Conservation (phyloP, 164 flowering plant species). For the Nymphaea thermarum region DNA sequence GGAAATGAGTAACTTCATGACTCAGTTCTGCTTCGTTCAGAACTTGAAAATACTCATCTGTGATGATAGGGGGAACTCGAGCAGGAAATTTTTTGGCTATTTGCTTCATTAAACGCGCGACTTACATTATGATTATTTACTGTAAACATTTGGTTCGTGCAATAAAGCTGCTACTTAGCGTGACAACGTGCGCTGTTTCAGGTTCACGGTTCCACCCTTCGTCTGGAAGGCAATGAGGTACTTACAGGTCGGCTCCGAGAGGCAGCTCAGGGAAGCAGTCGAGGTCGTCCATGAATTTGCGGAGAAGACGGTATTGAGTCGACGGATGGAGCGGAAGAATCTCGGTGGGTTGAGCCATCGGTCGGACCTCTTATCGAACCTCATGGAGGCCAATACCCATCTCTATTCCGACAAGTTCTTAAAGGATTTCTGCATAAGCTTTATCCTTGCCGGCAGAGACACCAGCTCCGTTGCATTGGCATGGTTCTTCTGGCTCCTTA, state of each 20-base stretch:
- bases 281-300: slow-evolving; percentile 38
- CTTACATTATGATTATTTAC: not conserved
- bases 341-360: slow-evolving; percentile 12
- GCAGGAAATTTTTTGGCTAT: too few species aligned
- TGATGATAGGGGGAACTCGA: too few species aligned
- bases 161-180: too few species aligned
- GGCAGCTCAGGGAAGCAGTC: slow-evolving; percentile 12
- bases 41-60: too few species aligned
- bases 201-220: slow-evolving; percentile 46
- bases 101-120: not conserved
- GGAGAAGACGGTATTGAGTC: slow-evolving; percentile 24
- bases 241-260: slow-evolving; percentile 18
- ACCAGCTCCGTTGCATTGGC: slow-evolving; percentile 61
- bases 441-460: slow-evolving; percentile 72
- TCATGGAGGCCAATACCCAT: slow-evolving; percentile 19
- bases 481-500: slow-evolving; percentile 68
- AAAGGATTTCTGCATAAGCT: slow-evolving; percentile 52
- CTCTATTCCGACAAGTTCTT: slow-evolving; percentile 27
- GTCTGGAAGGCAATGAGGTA: slow-evolving; percentile 45
- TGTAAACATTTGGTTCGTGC: not conserved
- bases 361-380: slow-evolving; percentile 46
- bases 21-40: too few species aligned
- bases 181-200: not conserved
- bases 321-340: slow-evolving; percentile 20
- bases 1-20: too few species aligned